Percentiles rank a stretch among this genome's conserved stretches.
Evolutionary conservation across 257 asterid species (phyloP).

Genomic region (Solanum etuberosum): DNA sequence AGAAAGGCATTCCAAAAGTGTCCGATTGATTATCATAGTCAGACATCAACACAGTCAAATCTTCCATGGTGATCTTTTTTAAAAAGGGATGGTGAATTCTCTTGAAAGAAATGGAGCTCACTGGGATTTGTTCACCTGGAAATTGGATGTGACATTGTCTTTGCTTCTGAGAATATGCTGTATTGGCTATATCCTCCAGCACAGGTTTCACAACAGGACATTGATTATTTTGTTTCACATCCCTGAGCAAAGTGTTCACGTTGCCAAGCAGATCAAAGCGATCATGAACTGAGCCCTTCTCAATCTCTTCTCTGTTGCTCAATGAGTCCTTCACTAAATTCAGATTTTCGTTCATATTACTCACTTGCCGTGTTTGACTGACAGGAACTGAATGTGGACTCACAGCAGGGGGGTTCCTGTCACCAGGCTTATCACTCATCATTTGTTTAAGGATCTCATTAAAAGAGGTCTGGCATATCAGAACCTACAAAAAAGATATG

Average conservation of each 20-base stretch:
- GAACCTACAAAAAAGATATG: constrained; percentile 50
- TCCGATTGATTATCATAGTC: constrained; percentile 86
- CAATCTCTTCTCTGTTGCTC: constrained; percentile 30
- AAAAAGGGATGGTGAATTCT: constrained; percentile 80
- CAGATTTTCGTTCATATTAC: constrained; percentile 21
- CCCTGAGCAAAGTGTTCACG: constrained; percentile 56
- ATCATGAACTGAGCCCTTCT: constrained; percentile 44
- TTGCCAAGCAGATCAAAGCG: constrained; percentile 69
- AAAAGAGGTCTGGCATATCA: constrained; percentile 84
- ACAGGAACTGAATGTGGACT: constrained; percentile 21
- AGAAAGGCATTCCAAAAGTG: constrained; percentile 85
- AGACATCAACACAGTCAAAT: constrained; percentile 51
- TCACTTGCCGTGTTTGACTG: constrained; percentile 17
- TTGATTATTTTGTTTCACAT: constrained; percentile 47
- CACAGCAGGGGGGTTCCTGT: constrained; percentile 19
- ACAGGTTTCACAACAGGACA: constrained; percentile 27
- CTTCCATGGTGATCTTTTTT: constrained; percentile 60
- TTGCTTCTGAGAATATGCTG: constrained; percentile 29
- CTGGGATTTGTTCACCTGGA: constrained; percentile 73
- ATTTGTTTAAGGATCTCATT: constrained; percentile 82
- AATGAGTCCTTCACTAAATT: constrained; percentile 14
- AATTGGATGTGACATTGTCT: constrained; percentile 43
- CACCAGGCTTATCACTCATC: constrained; percentile 45
- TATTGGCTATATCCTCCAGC: constrained; percentile 30
- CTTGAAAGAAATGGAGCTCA: constrained; percentile 54